Evolutionary conservation across 2,329 filamentous ascomycete genomes (phyloP).

Genomic region (Botrytis fragariae): DNA sequence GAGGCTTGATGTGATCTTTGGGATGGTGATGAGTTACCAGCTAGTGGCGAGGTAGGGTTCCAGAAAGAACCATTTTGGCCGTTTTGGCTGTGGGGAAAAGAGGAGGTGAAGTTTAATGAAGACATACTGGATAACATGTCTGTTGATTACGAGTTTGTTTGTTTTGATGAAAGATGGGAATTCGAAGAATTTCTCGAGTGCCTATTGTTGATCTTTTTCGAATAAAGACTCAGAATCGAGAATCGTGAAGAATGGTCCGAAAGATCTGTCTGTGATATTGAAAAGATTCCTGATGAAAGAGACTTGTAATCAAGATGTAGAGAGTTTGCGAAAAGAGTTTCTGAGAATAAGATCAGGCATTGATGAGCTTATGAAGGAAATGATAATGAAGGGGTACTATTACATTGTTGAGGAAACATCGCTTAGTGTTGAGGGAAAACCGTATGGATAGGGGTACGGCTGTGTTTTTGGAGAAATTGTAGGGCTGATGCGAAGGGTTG

Average conservation of each 20-base stretch:
- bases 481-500: rapidly evolving
- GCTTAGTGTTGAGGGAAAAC: not conserved
- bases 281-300: not conserved
- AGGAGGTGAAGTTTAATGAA: rapidly evolving
- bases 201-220: too few species aligned
- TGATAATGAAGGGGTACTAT: not conserved
- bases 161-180: not conserved
- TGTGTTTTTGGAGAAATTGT: not conserved
- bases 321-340: too few species aligned
- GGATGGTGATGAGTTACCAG: rapidly evolving
- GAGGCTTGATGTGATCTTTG: rapidly evolving
- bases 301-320: rapidly evolving
- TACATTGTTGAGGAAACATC: not conserved
- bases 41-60: not conserved
- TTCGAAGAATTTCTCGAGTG: not conserved
- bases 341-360: not conserved
- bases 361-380: not conserved
- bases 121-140: not conserved
- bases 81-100: rapidly evolving
- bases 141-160: not conserved
- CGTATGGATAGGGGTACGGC: not conserved
- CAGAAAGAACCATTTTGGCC: rapidly evolving
- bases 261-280: not conserved
- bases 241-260: rapidly evolving
- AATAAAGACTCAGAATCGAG: not conserved